Evolutionary conservation across 768 basidiomycete species (phyloP).

Genomic region (Cubamyces sp.): DNA sequence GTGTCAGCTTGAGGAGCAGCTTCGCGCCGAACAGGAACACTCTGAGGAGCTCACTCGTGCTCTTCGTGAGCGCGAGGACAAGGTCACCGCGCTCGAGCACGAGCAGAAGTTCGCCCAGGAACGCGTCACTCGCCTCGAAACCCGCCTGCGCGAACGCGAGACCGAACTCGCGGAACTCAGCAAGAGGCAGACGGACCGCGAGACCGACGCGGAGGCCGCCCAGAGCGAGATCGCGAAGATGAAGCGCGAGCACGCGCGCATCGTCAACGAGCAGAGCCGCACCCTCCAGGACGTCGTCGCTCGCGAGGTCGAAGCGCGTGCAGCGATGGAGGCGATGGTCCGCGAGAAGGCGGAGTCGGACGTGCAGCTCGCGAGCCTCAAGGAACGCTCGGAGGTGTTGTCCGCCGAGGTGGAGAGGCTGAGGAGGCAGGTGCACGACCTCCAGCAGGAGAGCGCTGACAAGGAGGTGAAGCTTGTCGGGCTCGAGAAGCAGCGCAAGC

Average conservation of each 20-base stretch:
- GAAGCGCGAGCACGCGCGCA: slow-evolving; percentile 57
- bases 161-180: slow-evolving; percentile 54
- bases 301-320: slow-evolving; percentile 50
- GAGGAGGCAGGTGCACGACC: slow-evolving; percentile 62
- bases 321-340: slow-evolving; percentile 52
- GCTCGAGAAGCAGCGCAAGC: slow-evolving; percentile 63
- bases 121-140: slow-evolving; percentile 56
- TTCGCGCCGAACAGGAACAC: slow-evolving; percentile 57
- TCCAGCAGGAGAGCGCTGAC: slow-evolving; percentile 82
- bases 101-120: slow-evolving; percentile 62
- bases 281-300: slow-evolving; percentile 50
- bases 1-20: slow-evolving; percentile 55
- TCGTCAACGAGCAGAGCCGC: slow-evolving; percentile 51
- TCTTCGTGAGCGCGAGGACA: slow-evolving; percentile 58
- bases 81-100: slow-evolving; percentile 53
- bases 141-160: slow-evolving; percentile 59
- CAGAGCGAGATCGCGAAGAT: slow-evolving; percentile 58
- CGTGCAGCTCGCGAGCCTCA: slow-evolving; percentile 49
- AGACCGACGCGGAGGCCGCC: slow-evolving; percentile 56
- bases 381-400: slow-evolving; percentile 53
- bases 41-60: slow-evolving; percentile 49
- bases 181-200: slow-evolving; percentile 49
- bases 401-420: slow-evolving; percentile 61
- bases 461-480: slow-evolving; percentile 82
- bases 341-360: slow-evolving; percentile 61